Base-by-base conservation (phyloP, 2,329 filamentous ascomycete species). In the Pyrenochaeta sp. region DNA sequence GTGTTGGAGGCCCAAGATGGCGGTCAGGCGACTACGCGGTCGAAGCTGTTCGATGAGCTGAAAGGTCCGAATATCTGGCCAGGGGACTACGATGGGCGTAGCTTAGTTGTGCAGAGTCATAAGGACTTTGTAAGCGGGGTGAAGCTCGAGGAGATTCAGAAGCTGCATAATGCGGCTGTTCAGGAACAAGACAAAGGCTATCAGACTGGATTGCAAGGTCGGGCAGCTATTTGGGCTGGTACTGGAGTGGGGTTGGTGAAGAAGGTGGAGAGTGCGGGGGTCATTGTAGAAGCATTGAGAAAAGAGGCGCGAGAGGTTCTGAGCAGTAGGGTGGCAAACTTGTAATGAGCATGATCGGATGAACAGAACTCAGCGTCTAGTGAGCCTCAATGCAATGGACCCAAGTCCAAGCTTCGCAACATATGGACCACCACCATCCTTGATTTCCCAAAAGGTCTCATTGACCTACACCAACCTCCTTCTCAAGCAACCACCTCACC, bases 31-130 rank as follows among this genome's bases (percentile, higher is more conserved):
- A 83, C 81, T 0, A 70, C 69, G n/a, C 65, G 78, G 21, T 77
- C 74, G 9, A 76, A 71, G 28, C 47, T 82, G 1, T 83, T 80
- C 53, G 79, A 83, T 59, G 68, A 73, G 17, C 63, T 83, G 10
- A 77, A 79, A 0, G 82, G 81, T 0, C 85, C 81, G 0, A 74
- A 71, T 17, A 74, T 74, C 2, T 87, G 84, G 84, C 83, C 84
- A 0, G 66, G 67, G 34, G 63, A 63, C n/a, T 87, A 84, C 55
- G 78, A 81, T 60, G 84, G 78, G 1, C 68, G 84, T 11, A 80
- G 77, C 2, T 68, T 87, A 11, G 63, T 79, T 6, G 84, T 85
- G 48, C 60, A 74, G 48, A 85, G 77, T 44, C 80, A 66, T 27
- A 52, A 56, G 26, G 74, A 77, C 48, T 63, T 61, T 7, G 53